A percentile compares a stretch with the other conserved stretches of the same genome.
Evolutionary conservation across 176 grass and related monocot genomes (phyloP).

Genomic region (Oryza australiensis): DNA sequence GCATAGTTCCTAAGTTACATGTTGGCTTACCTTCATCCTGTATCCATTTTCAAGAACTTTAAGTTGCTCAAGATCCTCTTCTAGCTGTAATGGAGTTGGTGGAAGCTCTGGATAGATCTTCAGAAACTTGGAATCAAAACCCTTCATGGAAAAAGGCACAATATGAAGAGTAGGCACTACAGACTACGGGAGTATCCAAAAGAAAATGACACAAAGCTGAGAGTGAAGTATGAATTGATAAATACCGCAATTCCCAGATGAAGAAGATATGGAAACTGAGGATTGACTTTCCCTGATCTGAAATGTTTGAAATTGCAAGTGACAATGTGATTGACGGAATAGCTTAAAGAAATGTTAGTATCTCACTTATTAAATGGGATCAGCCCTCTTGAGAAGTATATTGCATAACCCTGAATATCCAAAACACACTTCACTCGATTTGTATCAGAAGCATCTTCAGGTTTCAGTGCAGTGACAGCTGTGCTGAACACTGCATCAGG

Average conservation of each 20-base stretch:
- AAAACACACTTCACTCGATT: slow-evolving; percentile 96
- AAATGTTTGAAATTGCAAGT: slow-evolving; percentile 30
- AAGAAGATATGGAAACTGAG: slow-evolving; percentile 83
- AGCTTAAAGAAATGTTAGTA: neutral
- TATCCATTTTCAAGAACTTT: slow-evolving; percentile 98
- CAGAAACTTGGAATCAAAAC: slow-evolving; percentile 89
- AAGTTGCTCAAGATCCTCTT: slow-evolving; percentile 97
- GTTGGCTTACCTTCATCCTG: slow-evolving; percentile 85
- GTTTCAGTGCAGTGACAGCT: slow-evolving; percentile 79
- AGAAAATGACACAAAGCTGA: neutral
- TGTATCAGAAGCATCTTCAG: slow-evolving; percentile 80
- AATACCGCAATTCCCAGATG: slow-evolving; percentile 91
- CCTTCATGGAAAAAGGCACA: slow-evolving; percentile 35
- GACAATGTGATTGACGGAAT: slow-evolving; percentile 3
- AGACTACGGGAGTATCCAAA: neutral
- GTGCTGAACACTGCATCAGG: slow-evolving; percentile 99
- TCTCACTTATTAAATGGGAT: slow-evolving; percentile 93
- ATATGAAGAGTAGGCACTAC: neutral
- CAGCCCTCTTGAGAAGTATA: slow-evolving; percentile 95
- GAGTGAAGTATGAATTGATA: neutral
- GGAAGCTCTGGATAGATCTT: slow-evolving; percentile 78
- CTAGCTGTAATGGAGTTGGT: slow-evolving; percentile 77
- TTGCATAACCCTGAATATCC: slow-evolving; percentile 87
- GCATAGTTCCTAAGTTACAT: neutral
- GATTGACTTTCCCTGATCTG: slow-evolving; percentile 80